Evolutionary conservation across 768 basidiomycete genomes (phyloP).

Genomic region (Amanita exitialis): DNA sequence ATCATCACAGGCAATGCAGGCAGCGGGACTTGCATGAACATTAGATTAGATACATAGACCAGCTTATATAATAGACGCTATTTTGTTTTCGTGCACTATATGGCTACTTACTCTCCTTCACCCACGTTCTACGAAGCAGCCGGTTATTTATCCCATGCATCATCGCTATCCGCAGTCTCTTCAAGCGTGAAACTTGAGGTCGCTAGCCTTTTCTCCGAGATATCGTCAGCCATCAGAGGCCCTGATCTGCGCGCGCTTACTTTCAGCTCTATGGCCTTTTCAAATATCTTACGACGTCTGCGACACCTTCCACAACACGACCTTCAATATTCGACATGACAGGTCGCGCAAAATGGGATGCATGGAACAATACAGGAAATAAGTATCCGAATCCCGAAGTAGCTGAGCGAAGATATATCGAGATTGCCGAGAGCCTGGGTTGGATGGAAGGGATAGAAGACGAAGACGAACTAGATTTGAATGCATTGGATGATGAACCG

Average conservation of each 20-base stretch:
- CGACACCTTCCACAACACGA: conserved; percentile 40
- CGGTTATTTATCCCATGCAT: conserved; percentile 46
- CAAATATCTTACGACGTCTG: conserved; percentile 61
- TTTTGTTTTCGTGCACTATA: not conserved
- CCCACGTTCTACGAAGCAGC: conserved; percentile 49
- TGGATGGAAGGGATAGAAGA: conserved; percentile 37
- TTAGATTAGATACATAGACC: not conserved
- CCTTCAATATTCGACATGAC: conserved; percentile 75
- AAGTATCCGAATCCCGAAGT: conserved; percentile 32
- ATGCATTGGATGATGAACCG: conserved; percentile 32
- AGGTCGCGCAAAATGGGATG: conserved; percentile 82
- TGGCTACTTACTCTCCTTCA: conserved; percentile 20
- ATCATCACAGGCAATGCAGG: conserved; percentile 61
- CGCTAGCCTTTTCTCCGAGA: conserved; percentile 16
- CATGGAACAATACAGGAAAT: conserved; percentile 51
- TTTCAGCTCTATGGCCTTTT: conserved; percentile 74
- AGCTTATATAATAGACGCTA: conserved; percentile 13
- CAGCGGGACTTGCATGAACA: conserved; percentile 50
- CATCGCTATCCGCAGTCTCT: conserved; percentile 46
- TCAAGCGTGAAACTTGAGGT: conserved; percentile 71
- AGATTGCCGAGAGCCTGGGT: conserved; percentile 57
- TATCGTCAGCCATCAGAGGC: conserved; percentile 24
- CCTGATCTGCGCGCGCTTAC: conserved; percentile 20
- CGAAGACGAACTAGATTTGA: conserved; percentile 26
- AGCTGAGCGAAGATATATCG: conserved; percentile 58